Conservation (phyloP, 495 filamentous ascomycete species). For the Penicillium flavigenum region DNA sequence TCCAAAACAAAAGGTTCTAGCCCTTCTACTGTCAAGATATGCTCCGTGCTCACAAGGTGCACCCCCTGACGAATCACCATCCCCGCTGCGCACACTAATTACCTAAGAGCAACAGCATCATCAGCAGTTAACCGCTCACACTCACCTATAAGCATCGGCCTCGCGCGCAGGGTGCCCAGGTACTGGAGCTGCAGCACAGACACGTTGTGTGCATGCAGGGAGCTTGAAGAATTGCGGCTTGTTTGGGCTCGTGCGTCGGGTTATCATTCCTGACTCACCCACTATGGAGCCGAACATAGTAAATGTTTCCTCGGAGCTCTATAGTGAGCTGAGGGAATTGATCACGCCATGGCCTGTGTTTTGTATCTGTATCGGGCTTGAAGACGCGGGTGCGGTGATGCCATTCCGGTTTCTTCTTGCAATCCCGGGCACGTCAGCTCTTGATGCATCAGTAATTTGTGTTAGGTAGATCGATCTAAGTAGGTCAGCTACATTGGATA, state of each 20-base stretch:
- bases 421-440: background rate
- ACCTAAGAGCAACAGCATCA: conserved; percentile 35
- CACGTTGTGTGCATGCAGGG: conserved; percentile 1
- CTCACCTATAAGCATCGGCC: conserved; percentile 4
- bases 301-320: conserved; percentile 13
- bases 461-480: background rate
- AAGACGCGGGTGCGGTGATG: conserved; percentile 1
- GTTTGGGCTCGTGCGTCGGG: conserved; percentile 1
- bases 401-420: background rate
- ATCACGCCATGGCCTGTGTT: conserved; percentile 20
- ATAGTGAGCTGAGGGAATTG: conserved; percentile 11
- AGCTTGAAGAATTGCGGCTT: conserved; percentile 10
- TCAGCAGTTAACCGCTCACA: conserved; percentile 4
- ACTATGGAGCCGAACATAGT: background rate
- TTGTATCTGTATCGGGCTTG: background rate
- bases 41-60: conserved; percentile 25
- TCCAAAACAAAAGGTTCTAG: conserved; percentile 14
- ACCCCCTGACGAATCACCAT: conserved; percentile 31
- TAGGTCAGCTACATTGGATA: background rate
- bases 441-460: background rate
- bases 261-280: background rate
- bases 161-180: conserved; percentile 4
- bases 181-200: conserved; percentile 6
- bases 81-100: conserved; percentile 31
- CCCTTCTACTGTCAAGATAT: conserved; percentile 31